These are phyloP conservation scores for Chrysanthemum lavandulifolium DNA, from an alignment of 129 eudicot genomes.

Conservation along the genomic window DNA sequence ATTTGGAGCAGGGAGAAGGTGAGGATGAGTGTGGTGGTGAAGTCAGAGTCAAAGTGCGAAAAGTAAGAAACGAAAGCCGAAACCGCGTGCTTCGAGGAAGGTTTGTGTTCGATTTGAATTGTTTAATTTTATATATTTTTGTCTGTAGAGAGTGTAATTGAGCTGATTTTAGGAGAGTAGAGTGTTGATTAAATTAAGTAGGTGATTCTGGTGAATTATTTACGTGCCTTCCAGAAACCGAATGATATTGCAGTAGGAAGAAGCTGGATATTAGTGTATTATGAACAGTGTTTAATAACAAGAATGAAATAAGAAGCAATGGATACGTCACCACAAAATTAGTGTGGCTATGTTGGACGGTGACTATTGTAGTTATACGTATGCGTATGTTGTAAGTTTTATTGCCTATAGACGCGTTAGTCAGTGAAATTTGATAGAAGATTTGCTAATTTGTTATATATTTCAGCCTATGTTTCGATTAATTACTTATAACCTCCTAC, in stretches of 20 bases:
- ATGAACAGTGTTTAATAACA: too few relatives aligned
- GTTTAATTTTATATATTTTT: not conserved
- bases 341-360: too few relatives aligned
- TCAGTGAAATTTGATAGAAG: not conserved
- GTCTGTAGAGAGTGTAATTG: slow-evolving; percentile 14
- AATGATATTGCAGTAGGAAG: too few relatives aligned
- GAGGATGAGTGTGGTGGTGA: slow-evolving; percentile 42
- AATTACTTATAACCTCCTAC: not conserved
- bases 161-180: slow-evolving; percentile 17
- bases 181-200: not conserved
- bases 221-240: not conserved
- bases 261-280: too few relatives aligned
- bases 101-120: slow-evolving; percentile 13
- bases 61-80: slow-evolving; percentile 41
- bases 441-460: not conserved
- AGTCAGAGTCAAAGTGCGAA: slow-evolving; percentile 29
- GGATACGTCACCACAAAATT: too few relatives aligned
- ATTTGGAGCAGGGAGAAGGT: slow-evolving; percentile 37
- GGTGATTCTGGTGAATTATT: not conserved
- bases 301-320: too few relatives aligned
- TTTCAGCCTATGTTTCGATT: too few relatives aligned
- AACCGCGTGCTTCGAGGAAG: slow-evolving; percentile 49
- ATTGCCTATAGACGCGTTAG: not conserved
- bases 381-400: slow-evolving; percentile 7
- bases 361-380: not conserved